phyloP scores from a whole-genome alignment of 2,329 filamentous ascomycete species.

The Cladosporium cucumerinum region DNA sequence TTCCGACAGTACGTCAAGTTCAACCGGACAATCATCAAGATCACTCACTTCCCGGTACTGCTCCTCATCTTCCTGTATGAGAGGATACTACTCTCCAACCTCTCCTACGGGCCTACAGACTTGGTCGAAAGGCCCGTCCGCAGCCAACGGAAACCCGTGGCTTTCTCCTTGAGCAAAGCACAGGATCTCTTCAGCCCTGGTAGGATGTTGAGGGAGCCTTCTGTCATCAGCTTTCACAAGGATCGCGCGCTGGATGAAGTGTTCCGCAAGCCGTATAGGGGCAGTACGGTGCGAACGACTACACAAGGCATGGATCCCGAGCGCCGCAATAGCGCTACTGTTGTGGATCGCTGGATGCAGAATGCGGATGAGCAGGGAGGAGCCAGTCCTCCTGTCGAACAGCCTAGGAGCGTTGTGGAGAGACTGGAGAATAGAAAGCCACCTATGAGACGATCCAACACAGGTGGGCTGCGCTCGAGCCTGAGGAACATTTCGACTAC shows the following conservation, averaged over 20 bases:
- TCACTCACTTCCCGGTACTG: conserved; percentile 82
- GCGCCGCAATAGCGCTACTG: conserved; percentile 70
- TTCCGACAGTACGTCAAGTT: conserved; percentile 77
- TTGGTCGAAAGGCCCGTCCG: conserved; percentile 65
- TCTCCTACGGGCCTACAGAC: conserved; percentile 79
- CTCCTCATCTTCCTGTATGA: conserved; percentile 88
- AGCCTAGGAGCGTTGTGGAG: conserved; percentile 57
- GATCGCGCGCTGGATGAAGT: conserved; percentile 89
- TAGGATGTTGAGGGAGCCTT: conserved; percentile 68
- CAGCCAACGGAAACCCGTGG: conserved; percentile 29
- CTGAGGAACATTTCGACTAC: conserved; percentile 50
- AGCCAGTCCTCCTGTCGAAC: conserved; percentile 57
- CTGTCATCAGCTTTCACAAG: conserved; percentile 82
- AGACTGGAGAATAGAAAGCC: conserved; percentile 54
- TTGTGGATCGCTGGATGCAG: conserved; percentile 90
- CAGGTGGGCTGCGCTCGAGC: conserved; percentile 31
- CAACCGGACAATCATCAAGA: conserved; percentile 87
- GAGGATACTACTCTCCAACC: conserved; percentile 69
- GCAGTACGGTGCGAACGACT: conserved; percentile 58
- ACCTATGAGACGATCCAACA: conserved; percentile 51
- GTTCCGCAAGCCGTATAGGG: conserved; percentile 66
- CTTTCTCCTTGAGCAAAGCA: conserved; percentile 31
- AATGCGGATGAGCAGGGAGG: conserved; percentile 54
- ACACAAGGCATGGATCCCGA: conserved; percentile 45
- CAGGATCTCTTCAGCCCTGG: conserved; percentile 68